Evolutionary conservation across 106 monocot species (phyloP).

Genomic region (Cymbidium sinense): DNA sequence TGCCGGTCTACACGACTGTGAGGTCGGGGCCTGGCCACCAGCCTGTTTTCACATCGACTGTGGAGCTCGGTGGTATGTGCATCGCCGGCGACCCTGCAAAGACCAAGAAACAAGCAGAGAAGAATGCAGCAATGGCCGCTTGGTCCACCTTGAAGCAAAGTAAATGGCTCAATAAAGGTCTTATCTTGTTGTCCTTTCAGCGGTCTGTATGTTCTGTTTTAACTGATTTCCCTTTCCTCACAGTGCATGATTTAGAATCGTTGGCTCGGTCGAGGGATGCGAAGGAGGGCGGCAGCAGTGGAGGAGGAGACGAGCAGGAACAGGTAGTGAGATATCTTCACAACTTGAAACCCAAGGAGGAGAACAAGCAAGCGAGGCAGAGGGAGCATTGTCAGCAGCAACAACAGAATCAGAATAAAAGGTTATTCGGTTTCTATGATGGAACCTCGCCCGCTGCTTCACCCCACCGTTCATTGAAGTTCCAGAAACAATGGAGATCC

Average conservation of each 20-base stretch:
- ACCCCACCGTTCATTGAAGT: background rate
- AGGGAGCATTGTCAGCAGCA: background rate
- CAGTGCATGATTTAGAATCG: slow-evolving; percentile 22
- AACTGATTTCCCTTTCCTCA: background rate
- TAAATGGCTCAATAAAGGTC: background rate
- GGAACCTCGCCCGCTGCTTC: background rate
- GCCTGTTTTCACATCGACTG: slow-evolving; percentile 59
- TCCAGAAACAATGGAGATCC: slow-evolving; percentile 9
- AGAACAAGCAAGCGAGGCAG: slow-evolving; percentile 7
- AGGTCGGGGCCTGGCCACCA: slow-evolving; percentile 65
- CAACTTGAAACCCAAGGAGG: slow-evolving; percentile 7
- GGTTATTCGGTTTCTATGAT: background rate
- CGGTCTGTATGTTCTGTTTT: background rate
- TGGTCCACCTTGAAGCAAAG: slow-evolving; percentile 50
- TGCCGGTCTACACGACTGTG: slow-evolving; percentile 63
- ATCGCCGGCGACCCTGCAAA: slow-evolving; percentile 57
- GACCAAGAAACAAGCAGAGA: slow-evolving; percentile 66
- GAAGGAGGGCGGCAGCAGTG: background rate
- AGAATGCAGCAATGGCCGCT: slow-evolving; percentile 69
- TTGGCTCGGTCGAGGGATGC: slow-evolving; percentile 1
- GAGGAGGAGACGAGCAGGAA: slow-evolving; percentile 13
- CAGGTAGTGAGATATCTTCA: slow-evolving; percentile 9
- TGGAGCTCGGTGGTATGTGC: slow-evolving; percentile 45
- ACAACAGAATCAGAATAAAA: background rate
- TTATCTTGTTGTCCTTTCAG: background rate